phyloP scores from a whole-genome alignment of 176 grass and related monocot species.

The Ensete ventricosum region DNA sequence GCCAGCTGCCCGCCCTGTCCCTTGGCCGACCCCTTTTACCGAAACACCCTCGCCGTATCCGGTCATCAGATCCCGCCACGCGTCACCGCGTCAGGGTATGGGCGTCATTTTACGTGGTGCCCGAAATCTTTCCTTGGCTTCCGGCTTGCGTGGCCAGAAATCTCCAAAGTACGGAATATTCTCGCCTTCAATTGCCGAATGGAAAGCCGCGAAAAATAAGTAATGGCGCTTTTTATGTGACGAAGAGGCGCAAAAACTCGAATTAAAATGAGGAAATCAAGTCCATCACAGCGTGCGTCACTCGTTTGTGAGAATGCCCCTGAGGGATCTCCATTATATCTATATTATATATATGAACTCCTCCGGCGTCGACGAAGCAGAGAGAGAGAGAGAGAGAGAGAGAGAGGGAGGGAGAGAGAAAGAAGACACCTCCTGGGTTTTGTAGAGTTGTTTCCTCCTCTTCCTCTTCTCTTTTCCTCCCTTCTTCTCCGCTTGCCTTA shows the following conservation, averaged over 20 bases:
- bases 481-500: conserved; percentile 7
- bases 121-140: not conserved
- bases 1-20: conserved; percentile 13
- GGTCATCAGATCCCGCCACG: no score
- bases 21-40: not conserved
- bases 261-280: no score
- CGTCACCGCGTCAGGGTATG: no score
- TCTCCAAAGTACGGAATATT: conserved; percentile 12
- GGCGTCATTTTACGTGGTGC: no score
- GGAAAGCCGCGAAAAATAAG: conserved; percentile 7
- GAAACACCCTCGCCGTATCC: not conserved
- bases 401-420: no score
- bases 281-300: no score
- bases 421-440: not conserved
- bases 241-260: no score
- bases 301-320: no score
- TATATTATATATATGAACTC: not conserved
- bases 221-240: no score
- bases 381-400: not conserved
- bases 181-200: conserved; percentile 14
- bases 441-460: not conserved
- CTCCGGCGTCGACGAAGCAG: not conserved
- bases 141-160: conserved; percentile 9
- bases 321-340: not conserved
- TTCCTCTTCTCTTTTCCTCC: conserved; percentile 1